A percentile compares a stretch with the other conserved stretches of the same genome.
Evolutionary conservation across 768 basidiomycete species (phyloP).

Genomic region (Amanita jacksonii): DNA sequence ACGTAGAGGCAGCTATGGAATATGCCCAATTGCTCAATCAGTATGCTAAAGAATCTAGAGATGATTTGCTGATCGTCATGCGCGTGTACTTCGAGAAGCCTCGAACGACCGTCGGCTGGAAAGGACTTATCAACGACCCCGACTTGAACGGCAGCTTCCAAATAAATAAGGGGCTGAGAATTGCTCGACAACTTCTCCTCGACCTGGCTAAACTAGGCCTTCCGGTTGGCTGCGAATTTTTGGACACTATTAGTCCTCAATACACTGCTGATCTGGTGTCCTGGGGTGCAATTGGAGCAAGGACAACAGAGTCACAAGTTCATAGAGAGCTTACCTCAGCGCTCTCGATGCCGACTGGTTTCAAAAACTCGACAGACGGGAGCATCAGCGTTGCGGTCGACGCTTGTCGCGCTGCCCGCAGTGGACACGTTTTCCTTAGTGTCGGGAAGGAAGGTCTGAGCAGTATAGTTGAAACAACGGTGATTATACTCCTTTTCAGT

Average conservation of each 20-base stretch:
- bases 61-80: slow-evolving; percentile 93
- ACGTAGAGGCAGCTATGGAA: slow-evolving; percentile 75
- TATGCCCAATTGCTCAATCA: slow-evolving; percentile 73
- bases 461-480: slow-evolving; percentile 92
- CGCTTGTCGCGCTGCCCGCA: slow-evolving; percentile 86
- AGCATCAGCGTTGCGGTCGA: slow-evolving; percentile 87
- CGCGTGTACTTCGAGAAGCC: slow-evolving; percentile 98
- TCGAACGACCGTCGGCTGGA: slow-evolving; percentile 97
- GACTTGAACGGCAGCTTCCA: slow-evolving; percentile 89
- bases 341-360: slow-evolving; percentile 93
- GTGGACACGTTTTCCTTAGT: slow-evolving; percentile 90
- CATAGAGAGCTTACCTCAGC: slow-evolving; percentile 83
- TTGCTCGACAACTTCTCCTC: slow-evolving; percentile 78
- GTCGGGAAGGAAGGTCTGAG: slow-evolving; percentile 96
- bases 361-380: slow-evolving; percentile 98
- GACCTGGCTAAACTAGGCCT: slow-evolving; percentile 87
- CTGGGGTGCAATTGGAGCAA: slow-evolving; percentile 95
- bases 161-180: slow-evolving; percentile 92
- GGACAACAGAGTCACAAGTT: slow-evolving; percentile 89
- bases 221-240: slow-evolving; percentile 94
- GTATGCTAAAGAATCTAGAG: slow-evolving; percentile 72
- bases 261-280: slow-evolving; percentile 86
- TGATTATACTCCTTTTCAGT: slow-evolving; percentile 14
- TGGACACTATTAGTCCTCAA: slow-evolving; percentile 60
- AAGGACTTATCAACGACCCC: slow-evolving; percentile 96